Evolutionary conservation across 1,284 basidiomycete species (phyloP).

Genomic region (Leccinum griseonigrum): DNA sequence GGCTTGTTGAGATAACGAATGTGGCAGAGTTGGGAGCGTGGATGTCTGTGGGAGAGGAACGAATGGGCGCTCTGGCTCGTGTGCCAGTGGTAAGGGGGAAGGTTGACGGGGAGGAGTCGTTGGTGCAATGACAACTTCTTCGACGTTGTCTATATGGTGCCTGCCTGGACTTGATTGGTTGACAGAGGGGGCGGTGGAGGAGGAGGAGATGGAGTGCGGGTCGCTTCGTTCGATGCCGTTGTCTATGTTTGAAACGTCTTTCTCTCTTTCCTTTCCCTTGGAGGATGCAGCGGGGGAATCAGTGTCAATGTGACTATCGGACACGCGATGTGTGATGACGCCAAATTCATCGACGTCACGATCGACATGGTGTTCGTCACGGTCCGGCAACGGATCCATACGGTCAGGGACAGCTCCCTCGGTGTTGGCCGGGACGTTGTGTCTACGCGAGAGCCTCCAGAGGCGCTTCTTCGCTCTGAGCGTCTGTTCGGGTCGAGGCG

Average conservation of each 20-base stretch:
- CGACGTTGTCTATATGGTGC: conserved; percentile 13
- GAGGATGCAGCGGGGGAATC: conserved; percentile 18
- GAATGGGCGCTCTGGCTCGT: conserved; percentile 10
- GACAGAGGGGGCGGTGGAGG: conserved; percentile 15
- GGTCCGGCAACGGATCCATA: conserved; percentile 15
- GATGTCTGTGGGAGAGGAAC: conserved; percentile 8
- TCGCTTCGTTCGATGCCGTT: conserved; percentile 8
- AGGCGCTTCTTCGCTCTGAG: conserved; percentile 34
- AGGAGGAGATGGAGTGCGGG: conserved; percentile 15
- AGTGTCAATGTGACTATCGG: conserved; percentile 25
- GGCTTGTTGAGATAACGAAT: conserved; percentile 13
- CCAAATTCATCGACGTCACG: conserved; percentile 34
- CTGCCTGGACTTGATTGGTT: conserved; percentile 2
- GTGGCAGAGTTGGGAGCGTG: conserved; percentile 7
- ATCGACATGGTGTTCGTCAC: conserved; percentile 30
- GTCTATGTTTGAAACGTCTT: conserved; percentile 11
- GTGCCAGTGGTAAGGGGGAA: conserved; percentile 11
- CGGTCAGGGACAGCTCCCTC: conserved; percentile 12
- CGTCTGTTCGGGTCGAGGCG: conserved; percentile 22
- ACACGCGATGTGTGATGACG: conserved; percentile 31
- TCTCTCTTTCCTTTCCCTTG: conserved; percentile 33
- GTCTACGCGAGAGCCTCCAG: conserved; percentile 40
- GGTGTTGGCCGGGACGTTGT: conserved; percentile 2
- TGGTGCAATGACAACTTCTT: conserved; percentile 25
- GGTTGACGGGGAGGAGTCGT: conserved; percentile 6